Evolutionary conservation across 805 yeast genomes (phyloP), one percentile per base, ranked within the genome.

Genomic region (Teunomyces gatunensis): DNA sequence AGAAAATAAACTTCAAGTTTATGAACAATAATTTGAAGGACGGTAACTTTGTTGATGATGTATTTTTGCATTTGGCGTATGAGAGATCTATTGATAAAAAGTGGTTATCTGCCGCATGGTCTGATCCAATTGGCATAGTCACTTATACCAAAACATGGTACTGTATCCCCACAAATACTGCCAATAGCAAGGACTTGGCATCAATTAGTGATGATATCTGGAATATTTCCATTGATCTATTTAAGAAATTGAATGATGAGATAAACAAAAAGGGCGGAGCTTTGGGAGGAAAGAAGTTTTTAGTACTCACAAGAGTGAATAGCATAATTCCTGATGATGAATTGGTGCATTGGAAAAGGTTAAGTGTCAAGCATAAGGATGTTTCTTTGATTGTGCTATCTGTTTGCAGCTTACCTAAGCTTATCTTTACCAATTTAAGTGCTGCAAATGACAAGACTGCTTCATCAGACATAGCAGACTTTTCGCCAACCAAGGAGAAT

Each of bases 71-170:
- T 60, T 74, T 94, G 9, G 89, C 96, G 1, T 92, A 91, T 57
- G 89, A 89, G 27, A 65, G 96, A 45, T 85, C 96, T 0, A 72
- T 79, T 3, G 96, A 91, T 62, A 83, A 82, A 50, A 81, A 80
- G 46, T 92, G 97, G 96, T 75, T 89, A 39, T 81, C 84, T 18
- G 95, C 89, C 0, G 85, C 95, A 0, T 89, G 97, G 95, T 76
- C 94, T 0, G 96, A 92, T 58, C 92, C 91, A 42, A 77, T 78
- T 61, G 96, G 96, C 0, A 71, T 73, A 3, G 74, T 80, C 10
- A 78, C 83, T 13, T 75, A 73, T 40, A 77, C 84, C 0, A 84
- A 81, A 53, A 77, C 89, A 0, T 87, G 92, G 91, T 76, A 74
- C 54, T 71, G 75, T 59, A 61, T 58, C 5, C 67, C 68, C 45